Evolutionary conservation across 495 filamentous ascomycete species (phyloP).

Genomic region (Annulohypoxylon moriforme): DNA sequence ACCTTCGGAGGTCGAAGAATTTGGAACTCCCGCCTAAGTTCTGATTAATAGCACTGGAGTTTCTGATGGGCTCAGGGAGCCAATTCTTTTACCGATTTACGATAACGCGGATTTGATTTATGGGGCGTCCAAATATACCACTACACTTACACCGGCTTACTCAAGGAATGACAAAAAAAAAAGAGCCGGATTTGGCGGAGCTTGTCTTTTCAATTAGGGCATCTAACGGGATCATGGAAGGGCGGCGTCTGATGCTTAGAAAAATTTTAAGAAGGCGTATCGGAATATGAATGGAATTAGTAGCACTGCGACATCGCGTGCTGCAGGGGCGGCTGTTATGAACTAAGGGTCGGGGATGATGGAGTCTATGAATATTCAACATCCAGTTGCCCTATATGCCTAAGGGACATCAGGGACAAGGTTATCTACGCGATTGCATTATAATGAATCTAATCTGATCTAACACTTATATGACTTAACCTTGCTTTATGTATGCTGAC

Average conservation of each 20-base stretch:
- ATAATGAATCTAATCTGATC: constrained; percentile 11
- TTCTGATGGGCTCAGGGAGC: background rate
- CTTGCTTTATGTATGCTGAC: background rate
- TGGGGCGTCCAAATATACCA: constrained; percentile 41
- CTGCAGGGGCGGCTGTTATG: background rate
- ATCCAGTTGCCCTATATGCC: constrained; percentile 12
- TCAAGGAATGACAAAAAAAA: constrained; percentile 20
- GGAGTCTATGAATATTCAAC: constrained; percentile 30
- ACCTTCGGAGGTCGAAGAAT: constrained; percentile 48
- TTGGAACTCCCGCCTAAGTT: constrained; percentile 51
- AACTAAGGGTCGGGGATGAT: background rate
- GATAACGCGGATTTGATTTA: constrained; percentile 24
- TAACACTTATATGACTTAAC: background rate
- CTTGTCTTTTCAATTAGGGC: constrained; percentile 5
- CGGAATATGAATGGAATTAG: background rate
- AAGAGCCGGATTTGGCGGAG: constrained; percentile 9
- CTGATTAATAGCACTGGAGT: background rate
- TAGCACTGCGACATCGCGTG: background rate
- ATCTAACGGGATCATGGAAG: constrained; percentile 13
- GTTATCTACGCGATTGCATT: background rate
- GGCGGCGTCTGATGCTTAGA: constrained; percentile 24
- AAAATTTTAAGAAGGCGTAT: constrained; percentile 30
- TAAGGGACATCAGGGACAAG: background rate
- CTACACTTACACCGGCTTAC: constrained; percentile 18
- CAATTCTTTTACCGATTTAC: constrained; percentile 11